Evolutionary conservation across 2,329 filamentous ascomycete species (phyloP), one percentile per base, ranked within the genome.

Genomic region (Fusarium foetens): DNA sequence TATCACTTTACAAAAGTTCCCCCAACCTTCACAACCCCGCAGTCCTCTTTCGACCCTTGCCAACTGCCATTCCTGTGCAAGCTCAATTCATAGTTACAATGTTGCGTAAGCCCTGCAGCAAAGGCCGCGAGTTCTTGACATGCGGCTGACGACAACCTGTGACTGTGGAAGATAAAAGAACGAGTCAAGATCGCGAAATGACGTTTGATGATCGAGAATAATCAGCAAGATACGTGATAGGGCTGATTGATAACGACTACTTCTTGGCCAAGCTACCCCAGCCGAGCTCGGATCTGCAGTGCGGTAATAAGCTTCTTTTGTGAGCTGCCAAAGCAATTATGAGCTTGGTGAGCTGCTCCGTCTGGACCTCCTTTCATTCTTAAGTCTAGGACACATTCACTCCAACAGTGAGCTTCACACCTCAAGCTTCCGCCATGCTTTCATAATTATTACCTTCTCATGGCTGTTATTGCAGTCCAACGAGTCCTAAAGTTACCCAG

Each of bases 1-100:
- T 41, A 55, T 54, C 58, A 21, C n/a, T 31, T 35, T 39, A 66
- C 73, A 75, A 75, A 75, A 74, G 73, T 75, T 35, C 62, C 62
- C 53, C 48, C 38, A 49, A 46, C 49, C 58, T 57, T 54, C 62
- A 58, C 38, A 60, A 62, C 62, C 59, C 68, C 62, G 58, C 67
- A 64, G 52, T 48, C 41, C 46, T 58, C 45, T 58, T 43, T 31
- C n/a, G 46, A 63, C 49, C 62, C 46, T 54, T 53, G 45, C 38
- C 43, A 58, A 33, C 49, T 55, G 33, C 69, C 66, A 67, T 70
- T 57, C 59, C 25, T 57, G 45, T 55, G 25, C 57, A 57, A 71
- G 61, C 51, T 63, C 45, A 41, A 45, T 52, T 48, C 51, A 27
- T 62, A 36, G 61, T 61, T 33, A 45, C 29, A 27, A 51, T 55